Conservation (phyloP, 73 alveolate species). For the Symbiodinium pilosum region DNA sequence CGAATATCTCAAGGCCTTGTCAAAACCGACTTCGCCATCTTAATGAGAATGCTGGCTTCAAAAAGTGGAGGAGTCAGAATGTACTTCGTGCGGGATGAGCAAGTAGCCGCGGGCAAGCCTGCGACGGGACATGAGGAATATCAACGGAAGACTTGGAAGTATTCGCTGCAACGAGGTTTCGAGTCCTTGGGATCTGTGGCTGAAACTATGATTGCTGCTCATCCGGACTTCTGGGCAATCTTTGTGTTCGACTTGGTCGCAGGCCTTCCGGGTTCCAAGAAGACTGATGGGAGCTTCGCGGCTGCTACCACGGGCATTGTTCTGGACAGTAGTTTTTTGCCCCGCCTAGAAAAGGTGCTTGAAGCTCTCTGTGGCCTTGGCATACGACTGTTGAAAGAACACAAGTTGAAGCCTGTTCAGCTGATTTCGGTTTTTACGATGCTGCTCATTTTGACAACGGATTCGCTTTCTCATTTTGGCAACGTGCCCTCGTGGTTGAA, state of each 20-base stretch:
- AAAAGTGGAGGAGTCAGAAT: neutral
- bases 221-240: neutral
- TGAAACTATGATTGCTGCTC: neutral
- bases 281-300: neutral
- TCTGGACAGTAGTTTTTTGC: neutral
- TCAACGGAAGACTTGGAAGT: neutral
- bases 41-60: neutral
- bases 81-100: neutral
- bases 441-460: neutral
- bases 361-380: neutral
- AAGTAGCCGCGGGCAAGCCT: neutral
- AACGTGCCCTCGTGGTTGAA: neutral
- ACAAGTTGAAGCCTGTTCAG: conserved; percentile 1
- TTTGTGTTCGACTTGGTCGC: neutral
- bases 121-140: neutral
- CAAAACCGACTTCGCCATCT: neutral
- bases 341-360: neutral
- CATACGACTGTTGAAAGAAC: neutral
- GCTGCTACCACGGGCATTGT: neutral
- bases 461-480: too few relatives aligned
- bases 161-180: neutral
- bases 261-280: neutral
- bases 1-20: neutral
- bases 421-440: neutral
- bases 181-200: conserved; percentile 1